A percentile compares a stretch with the other conserved stretches of the same genome.
Conservation (phyloP, 306 rosid species). For the Quercus variabilis region DNA sequence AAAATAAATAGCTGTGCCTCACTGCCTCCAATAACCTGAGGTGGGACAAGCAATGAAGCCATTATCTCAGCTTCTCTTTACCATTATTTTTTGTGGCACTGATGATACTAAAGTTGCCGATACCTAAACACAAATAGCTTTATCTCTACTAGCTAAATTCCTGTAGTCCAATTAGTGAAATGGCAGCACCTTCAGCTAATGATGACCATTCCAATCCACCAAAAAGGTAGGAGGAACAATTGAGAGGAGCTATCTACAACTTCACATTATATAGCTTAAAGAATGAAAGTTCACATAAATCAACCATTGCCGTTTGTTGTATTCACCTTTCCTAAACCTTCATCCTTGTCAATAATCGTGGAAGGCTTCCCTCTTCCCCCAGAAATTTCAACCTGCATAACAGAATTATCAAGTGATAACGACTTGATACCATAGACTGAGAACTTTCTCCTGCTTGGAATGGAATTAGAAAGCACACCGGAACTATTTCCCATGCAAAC, state of each 20-base stretch:
- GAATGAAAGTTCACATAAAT: constrained; percentile 4
- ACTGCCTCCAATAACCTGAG: background rate
- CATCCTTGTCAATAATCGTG: constrained; percentile 66
- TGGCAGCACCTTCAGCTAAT: background rate
- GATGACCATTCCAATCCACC: background rate
- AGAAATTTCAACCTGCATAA: constrained; percentile 67
- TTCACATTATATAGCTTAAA: constrained; percentile 1
- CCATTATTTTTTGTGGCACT: background rate
- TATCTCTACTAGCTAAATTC: background rate
- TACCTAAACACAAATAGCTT: background rate
- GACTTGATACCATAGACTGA: background rate
- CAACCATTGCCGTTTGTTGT: constrained; percentile 12
- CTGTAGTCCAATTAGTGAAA: background rate
- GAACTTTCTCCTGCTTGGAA: background rate
- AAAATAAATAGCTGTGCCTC: background rate
- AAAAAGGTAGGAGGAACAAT: background rate
- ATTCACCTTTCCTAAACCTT: constrained; percentile 75
- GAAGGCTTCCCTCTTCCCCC: constrained; percentile 68
- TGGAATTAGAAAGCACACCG: constrained; percentile 48
- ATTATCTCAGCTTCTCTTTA: background rate
- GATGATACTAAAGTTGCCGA: background rate
- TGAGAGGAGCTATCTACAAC: background rate
- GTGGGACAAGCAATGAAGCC: background rate
- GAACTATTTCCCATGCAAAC: constrained; percentile 86
- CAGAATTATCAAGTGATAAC: constrained; percentile 23